Conservation (phyloP, 2,329 filamentous ascomycete genomes). For the Chaetomiaceae sp. region DNA sequence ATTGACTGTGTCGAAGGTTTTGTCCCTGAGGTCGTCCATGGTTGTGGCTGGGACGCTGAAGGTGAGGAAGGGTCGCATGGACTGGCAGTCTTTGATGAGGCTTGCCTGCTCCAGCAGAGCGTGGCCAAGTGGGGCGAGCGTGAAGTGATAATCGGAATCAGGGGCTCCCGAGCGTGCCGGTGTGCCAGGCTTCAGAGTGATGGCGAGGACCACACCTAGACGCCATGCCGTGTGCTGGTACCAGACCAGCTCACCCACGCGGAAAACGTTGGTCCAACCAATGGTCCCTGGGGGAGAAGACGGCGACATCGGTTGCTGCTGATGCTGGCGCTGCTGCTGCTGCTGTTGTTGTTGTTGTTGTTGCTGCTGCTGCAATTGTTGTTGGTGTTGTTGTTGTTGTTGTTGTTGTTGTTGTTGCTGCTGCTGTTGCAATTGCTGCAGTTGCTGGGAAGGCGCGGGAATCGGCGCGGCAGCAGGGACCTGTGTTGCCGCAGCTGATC, state of each 20-base stretch:
- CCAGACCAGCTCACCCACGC: slow-evolving; percentile 36
- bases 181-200: slow-evolving; percentile 18
- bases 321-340: slow-evolving; percentile 9
- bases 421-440: too few relatives aligned
- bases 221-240: slow-evolving; percentile 35
- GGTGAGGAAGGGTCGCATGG: slow-evolving; percentile 37
- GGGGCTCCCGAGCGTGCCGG: neutral
- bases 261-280: slow-evolving; percentile 29
- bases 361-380: slow-evolving; percentile 3
- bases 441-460: neutral
- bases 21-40: slow-evolving; percentile 25
- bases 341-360: slow-evolving; percentile 8
- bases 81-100: slow-evolving; percentile 24
- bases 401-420: slow-evolving; percentile 7
- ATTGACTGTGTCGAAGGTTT: slow-evolving; percentile 29
- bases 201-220: slow-evolving; percentile 32
- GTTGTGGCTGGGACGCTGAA: slow-evolving; percentile 34
- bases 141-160: slow-evolving; percentile 24
- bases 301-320: slow-evolving; percentile 7
- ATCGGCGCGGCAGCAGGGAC: neutral
- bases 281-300: slow-evolving; percentile 21
- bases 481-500: neutral
- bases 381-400: slow-evolving; percentile 7
- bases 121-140: slow-evolving; percentile 33
- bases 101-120: slow-evolving; percentile 21